These are phyloP conservation scores for Fennellomyces sp. DNA, from an alignment of 371 early-diverging fungal genomes.

Conservation along the genomic window DNA sequence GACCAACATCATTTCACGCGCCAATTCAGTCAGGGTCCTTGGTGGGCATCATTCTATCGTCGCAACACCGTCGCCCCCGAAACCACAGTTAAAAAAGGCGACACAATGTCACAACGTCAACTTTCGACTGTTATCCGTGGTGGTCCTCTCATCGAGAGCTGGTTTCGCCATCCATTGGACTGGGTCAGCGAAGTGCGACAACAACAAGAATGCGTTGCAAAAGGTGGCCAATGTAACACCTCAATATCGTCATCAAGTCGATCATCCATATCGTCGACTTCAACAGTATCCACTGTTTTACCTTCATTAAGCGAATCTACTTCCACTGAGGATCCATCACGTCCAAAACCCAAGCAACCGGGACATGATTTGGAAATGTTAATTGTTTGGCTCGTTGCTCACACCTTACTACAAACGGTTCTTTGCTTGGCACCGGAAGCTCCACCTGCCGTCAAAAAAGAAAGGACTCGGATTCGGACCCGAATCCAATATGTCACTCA, in stretches of 20 bases:
- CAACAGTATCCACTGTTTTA: not conserved
- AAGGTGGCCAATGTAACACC: no score
- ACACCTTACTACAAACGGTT: not conserved
- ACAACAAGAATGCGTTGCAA: not conserved
- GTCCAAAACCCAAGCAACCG: not conserved
- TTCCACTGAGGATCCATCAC: no score
- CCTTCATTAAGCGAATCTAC: not conserved
- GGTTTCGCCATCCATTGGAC: slow-evolving; percentile 1
- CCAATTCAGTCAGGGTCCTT: not conserved
- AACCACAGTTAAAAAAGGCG: not conserved
- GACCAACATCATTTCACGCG: not conserved
- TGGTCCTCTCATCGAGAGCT: not conserved
- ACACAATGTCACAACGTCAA: not conserved
- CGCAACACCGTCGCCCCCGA: not conserved
- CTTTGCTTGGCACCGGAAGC: not conserved
- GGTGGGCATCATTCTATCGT: slow-evolving; percentile 1
- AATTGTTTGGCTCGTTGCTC: not conserved
- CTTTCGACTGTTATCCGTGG: not conserved
- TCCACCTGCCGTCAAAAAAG: no score
- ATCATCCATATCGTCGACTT: not conserved
- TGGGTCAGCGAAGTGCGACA: not conserved
- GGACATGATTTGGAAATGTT: not conserved
- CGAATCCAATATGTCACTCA: not conserved
- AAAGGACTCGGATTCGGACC: no score
- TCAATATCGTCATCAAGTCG: not conserved